Evolutionary conservation across 176 grass and related monocot genomes (phyloP).

Genomic region (Guadua angustifolia): DNA sequence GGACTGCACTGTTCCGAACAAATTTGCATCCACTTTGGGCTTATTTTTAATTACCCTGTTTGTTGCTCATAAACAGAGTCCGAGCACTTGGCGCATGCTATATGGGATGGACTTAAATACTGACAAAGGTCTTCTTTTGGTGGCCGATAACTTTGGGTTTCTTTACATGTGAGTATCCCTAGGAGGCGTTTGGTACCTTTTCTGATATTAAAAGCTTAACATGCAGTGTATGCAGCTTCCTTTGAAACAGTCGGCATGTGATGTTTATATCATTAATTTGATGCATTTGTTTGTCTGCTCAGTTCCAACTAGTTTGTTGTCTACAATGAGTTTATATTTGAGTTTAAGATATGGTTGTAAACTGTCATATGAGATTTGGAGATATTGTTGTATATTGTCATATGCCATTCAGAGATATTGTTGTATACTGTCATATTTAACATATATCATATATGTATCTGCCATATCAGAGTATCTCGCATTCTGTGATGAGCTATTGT

Average conservation of each 20-base stretch:
- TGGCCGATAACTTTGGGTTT: conserved; percentile 82
- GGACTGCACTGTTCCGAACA: conserved; percentile 9
- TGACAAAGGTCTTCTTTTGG: conserved; percentile 73
- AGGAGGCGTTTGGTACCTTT: conserved; percentile 1
- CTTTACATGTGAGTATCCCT: conserved; percentile 72
- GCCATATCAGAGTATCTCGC: background rate
- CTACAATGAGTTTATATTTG: background rate
- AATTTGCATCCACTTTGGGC: background rate
- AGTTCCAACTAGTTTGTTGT: conserved; percentile 22
- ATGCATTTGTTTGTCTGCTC: conserved; percentile 33
- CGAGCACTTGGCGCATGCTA: conserved; percentile 79
- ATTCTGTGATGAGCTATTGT: conserved; percentile 1
- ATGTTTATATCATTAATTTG: background rate
- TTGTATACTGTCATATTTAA: background rate
- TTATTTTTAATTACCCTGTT: background rate
- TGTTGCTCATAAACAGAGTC: conserved; percentile 61
- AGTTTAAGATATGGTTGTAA: conserved; percentile 7
- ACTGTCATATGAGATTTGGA: background rate
- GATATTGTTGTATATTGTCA: background rate
- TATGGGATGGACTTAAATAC: conserved; percentile 87
- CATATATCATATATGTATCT: conserved; percentile 11
- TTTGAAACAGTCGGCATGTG: background rate
- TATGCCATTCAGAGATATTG: background rate
- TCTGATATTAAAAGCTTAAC: background rate
- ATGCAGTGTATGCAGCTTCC: background rate